phyloP scores from a whole-genome alignment of 2,329 filamentous ascomycete genomes.

The Ophiostoma piceae region DNA sequence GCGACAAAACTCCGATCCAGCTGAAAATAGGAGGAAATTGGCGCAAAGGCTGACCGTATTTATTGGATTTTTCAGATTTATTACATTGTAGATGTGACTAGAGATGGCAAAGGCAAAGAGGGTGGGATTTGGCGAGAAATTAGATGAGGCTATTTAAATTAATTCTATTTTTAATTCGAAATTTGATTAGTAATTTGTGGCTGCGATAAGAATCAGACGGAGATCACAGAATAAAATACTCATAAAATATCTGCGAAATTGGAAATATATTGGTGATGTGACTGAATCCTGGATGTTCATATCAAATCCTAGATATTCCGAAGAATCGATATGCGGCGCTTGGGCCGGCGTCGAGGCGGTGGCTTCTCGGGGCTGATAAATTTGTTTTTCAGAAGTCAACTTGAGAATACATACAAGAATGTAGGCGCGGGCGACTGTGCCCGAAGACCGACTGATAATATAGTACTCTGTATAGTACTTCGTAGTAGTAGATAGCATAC shows the following conservation, averaged over 20 bases:
- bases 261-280: not conserved
- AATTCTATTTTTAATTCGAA: not conserved
- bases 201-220: not conserved
- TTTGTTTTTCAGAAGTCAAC: not conserved
- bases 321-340: not conserved
- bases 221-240: not conserved
- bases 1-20: slow-evolving; percentile 4
- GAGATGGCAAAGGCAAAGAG: not conserved
- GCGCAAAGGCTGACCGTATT: not conserved
- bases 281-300: not conserved
- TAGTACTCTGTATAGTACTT: not conserved
- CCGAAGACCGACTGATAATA: not conserved
- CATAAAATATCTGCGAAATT: not conserved
- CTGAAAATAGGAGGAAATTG: slow-evolving; percentile 9
- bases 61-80: not conserved
- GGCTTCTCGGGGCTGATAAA: not conserved
- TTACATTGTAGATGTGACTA: not conserved
- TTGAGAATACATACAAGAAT: not conserved
- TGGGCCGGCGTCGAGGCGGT: not conserved
- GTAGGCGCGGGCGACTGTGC: not conserved
- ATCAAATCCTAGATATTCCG: not conserved
- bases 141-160: not conserved
- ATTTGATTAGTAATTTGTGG: not conserved
- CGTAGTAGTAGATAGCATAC: not conserved
- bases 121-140: not conserved